phyloP scores from a whole-genome alignment of 23 red algal species.

The Chondrus crispus region DNA sequence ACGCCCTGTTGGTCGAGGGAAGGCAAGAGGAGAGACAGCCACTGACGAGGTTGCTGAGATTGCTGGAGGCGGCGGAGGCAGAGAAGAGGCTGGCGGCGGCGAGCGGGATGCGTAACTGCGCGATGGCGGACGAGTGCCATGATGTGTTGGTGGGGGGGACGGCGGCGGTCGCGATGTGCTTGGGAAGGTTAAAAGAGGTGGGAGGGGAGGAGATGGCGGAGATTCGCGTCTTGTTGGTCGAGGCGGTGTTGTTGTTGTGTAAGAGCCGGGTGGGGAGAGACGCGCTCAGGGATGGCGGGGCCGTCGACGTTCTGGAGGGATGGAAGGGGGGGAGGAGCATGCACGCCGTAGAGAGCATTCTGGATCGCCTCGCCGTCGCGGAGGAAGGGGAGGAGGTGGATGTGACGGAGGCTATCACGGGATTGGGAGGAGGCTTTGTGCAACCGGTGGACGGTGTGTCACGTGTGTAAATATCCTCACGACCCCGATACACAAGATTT shows the following conservation, averaged over 20 bases:
- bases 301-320: constrained; percentile 17
- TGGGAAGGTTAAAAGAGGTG: constrained; percentile 12
- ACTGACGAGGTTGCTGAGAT: constrained; percentile 32
- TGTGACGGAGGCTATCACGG: neutral
- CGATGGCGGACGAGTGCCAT: constrained; percentile 46
- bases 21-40: constrained; percentile 34
- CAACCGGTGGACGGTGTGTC: neutral
- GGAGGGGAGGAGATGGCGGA: constrained; percentile 25
- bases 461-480: neutral
- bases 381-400: constrained; percentile 4
- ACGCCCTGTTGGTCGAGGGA: constrained; percentile 22
- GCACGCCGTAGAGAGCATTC: constrained; percentile 21
- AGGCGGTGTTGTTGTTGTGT: constrained; percentile 52
- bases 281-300: constrained; percentile 14
- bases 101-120: constrained; percentile 27
- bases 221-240: constrained; percentile 47
- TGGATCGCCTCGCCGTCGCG: constrained; percentile 6
- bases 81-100: neutral
- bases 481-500: neutral
- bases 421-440: neutral
- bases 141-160: constrained; percentile 8
- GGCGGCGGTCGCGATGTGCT: constrained; percentile 10
- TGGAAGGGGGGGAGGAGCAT: constrained; percentile 27
- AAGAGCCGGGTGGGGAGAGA: constrained; percentile 32
- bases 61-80: neutral